Percentiles rank a stretch among this genome's conserved stretches.
Conservation (phyloP, 1,139 yeast genomes). For the Candida sanyaensis region DNA sequence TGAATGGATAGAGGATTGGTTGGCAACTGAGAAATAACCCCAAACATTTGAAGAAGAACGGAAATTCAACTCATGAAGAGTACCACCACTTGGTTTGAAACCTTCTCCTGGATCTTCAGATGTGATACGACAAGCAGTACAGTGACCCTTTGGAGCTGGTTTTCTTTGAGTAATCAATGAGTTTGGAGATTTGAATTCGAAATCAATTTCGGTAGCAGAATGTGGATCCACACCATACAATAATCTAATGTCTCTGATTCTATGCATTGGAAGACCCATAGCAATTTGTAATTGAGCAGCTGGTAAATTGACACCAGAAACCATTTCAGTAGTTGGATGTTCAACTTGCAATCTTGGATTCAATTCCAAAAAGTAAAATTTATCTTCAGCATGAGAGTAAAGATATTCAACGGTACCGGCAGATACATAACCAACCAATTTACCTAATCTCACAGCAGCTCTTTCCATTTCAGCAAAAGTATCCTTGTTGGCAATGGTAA, state of each 20-base stretch:
- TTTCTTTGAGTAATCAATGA: constrained; percentile 80
- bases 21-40: constrained; percentile 98
- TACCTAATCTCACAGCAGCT: constrained; percentile 96
- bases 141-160: constrained; percentile 96
- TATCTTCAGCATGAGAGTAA: constrained; percentile 90
- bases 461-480: constrained; percentile 91
- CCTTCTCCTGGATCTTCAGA: constrained; percentile 99
- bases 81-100: constrained; percentile 97
- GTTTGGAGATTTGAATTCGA: constrained; percentile 75
- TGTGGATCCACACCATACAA: constrained; percentile 96
- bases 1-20: constrained; percentile 95
- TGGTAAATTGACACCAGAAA: constrained; percentile 94
- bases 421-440: constrained; percentile 94
- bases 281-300: constrained; percentile 98
- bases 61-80: constrained; percentile 92
- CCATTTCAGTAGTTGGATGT: constrained; percentile 99
- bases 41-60: constrained; percentile 96
- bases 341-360: constrained; percentile 98
- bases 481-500: constrained; percentile 83
- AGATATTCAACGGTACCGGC: constrained; percentile 99
- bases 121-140: constrained; percentile 98
- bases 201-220: constrained; percentile 86
- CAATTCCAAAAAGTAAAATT: constrained; percentile 91
- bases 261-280: constrained; percentile 97
- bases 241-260: constrained; percentile 88